These are phyloP conservation scores for Epicoccum nigrum DNA, from an alignment of 2,329 filamentous ascomycete genomes.

Conservation along the genomic window DNA sequence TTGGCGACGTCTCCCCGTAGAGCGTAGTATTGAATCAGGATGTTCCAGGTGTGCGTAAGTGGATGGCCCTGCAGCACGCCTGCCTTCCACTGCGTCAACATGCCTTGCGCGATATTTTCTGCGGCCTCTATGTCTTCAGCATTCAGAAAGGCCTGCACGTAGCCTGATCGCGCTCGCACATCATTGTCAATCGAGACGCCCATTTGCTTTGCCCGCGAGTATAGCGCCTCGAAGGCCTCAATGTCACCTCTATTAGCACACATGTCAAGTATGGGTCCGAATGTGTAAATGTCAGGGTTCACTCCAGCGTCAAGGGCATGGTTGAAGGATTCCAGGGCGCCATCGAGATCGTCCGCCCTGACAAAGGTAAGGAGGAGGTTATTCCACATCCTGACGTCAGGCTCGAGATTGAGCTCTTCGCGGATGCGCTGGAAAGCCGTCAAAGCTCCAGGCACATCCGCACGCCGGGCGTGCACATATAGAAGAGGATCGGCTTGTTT, in stretches of 20 bases:
- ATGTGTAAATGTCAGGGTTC: conserved; percentile 67
- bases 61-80: conserved; percentile 54
- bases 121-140: conserved; percentile 55
- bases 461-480: conserved; percentile 72
- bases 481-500: conserved; percentile 55
- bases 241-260: conserved; percentile 75
- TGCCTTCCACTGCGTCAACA: conserved; percentile 56
- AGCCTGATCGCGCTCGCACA: conserved; percentile 35
- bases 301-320: conserved; percentile 59
- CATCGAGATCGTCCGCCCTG: conserved; percentile 69
- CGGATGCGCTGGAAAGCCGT: conserved; percentile 68
- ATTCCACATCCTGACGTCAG: conserved; percentile 73
- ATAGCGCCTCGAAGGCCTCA: conserved; percentile 69
- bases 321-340: conserved; percentile 68
- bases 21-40: conserved; percentile 73
- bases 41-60: conserved; percentile 76
- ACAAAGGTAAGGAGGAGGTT: conserved; percentile 74
- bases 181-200: conserved; percentile 30
- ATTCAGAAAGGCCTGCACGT: conserved; percentile 67
- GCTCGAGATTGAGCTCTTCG: conserved; percentile 60
- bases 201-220: conserved; percentile 64
- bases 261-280: conserved; percentile 75
- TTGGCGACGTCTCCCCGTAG: conserved; percentile 63
- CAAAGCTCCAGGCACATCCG: conserved; percentile 65
- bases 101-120: conserved; percentile 60